These are phyloP conservation scores for Penicillium mononematosum DNA, from an alignment of 495 filamentous ascomycete species.

Conservation along the genomic window DNA sequence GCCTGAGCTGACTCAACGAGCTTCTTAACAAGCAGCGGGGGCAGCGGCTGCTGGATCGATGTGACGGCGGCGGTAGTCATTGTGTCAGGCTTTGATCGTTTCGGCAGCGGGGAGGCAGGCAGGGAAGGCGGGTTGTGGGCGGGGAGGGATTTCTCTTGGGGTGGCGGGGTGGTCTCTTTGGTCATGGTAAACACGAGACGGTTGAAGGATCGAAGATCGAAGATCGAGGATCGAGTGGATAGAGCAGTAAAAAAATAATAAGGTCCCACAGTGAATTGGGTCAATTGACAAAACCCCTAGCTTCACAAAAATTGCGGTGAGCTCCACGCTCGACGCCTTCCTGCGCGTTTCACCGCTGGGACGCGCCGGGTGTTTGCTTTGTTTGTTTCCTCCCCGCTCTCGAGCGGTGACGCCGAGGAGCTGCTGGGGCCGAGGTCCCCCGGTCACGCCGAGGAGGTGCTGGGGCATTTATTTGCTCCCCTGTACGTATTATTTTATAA, in stretches of 20 bases:
- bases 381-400: constrained; percentile 17
- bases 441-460: constrained; percentile 10
- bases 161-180: constrained; percentile 45
- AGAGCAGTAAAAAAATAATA: background rate
- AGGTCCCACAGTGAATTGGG: background rate
- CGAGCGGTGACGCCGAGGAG: constrained; percentile 16
- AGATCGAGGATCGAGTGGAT: constrained; percentile 7
- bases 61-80: constrained; percentile 37
- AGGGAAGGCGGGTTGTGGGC: constrained; percentile 55
- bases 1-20: constrained; percentile 68
- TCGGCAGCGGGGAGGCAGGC: constrained; percentile 62
- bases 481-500: constrained; percentile 3
- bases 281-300: constrained; percentile 9
- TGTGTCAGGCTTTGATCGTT: constrained; percentile 53
- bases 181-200: constrained; percentile 49
- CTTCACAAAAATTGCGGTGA: constrained; percentile 26
- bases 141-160: constrained; percentile 20
- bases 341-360: constrained; percentile 39
- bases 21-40: constrained; percentile 80
- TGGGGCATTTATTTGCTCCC: constrained; percentile 7
- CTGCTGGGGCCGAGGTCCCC: constrained; percentile 32
- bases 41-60: constrained; percentile 43
- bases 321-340: constrained; percentile 27
- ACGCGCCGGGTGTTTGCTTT: constrained; percentile 25
- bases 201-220: background rate